A percentile compares a stretch with the other conserved stretches of the same genome.
phyloP scores from a whole-genome alignment of 345 rosid genomes.

The Murraya koenigii region DNA sequence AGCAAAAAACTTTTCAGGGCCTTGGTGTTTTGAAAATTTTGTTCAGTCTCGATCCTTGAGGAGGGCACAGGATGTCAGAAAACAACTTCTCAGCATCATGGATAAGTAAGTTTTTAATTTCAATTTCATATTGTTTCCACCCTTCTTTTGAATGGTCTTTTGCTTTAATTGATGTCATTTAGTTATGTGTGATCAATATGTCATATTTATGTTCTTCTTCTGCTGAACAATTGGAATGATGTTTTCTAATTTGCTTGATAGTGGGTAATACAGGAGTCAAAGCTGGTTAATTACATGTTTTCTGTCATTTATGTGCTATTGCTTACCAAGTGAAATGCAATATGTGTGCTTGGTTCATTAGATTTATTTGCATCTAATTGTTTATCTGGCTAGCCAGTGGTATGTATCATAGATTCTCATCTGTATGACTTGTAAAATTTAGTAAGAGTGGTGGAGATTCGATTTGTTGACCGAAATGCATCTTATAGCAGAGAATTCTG shows the following conservation, averaged over 20 bases:
- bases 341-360: neutral
- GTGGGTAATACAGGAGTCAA: neutral
- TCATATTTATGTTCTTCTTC: neutral
- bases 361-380: neutral
- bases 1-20: slow-evolving; percentile 79
- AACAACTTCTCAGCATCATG: slow-evolving; percentile 88
- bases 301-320: neutral
- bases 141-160: neutral
- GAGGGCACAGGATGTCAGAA: slow-evolving; percentile 82
- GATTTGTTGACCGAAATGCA: neutral
- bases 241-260: neutral
- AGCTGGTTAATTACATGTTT: neutral
- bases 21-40: slow-evolving; percentile 93
- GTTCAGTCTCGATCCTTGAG: slow-evolving; percentile 76
- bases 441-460: neutral
- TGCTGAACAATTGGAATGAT: neutral
- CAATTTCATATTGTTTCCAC: neutral
- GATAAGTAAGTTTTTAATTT: slow-evolving; percentile 57
- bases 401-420: neutral
- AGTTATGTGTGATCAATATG: neutral
- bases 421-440: neutral
- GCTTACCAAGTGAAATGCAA: neutral
- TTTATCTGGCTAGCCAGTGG: neutral
- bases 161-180: neutral
- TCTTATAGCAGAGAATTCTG: neutral